phyloP scores from a whole-genome alignment of 2,329 filamentous ascomycete genomes.

The Magnaporthales sp. region DNA sequence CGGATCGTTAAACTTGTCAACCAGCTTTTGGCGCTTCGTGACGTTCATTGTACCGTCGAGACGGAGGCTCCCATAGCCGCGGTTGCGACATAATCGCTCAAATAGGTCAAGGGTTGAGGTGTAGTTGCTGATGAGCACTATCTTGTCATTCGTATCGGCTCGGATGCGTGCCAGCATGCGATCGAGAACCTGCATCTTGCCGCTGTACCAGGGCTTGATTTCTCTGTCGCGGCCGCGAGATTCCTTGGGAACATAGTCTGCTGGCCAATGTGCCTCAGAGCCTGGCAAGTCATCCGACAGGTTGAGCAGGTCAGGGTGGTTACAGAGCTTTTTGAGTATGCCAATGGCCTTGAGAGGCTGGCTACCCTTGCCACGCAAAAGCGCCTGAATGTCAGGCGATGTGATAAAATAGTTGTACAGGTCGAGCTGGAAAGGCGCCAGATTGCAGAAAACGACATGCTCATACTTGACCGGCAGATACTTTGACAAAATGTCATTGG shows the following conservation, averaged over 20 bases:
- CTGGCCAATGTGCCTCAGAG: constrained; percentile 71
- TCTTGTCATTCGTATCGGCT: constrained; percentile 96
- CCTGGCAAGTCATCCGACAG: constrained; percentile 78
- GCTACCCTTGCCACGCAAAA: constrained; percentile 87
- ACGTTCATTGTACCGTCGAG: constrained; percentile 98
- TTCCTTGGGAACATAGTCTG: constrained; percentile 84
- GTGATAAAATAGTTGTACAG: constrained; percentile 97
- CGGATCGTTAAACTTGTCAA: constrained; percentile 96
- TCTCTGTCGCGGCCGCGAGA: constrained; percentile 82
- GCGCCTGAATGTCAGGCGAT: constrained; percentile 85
- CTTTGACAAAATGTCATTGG: constrained; percentile 96
- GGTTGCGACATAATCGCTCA: constrained; percentile 77
- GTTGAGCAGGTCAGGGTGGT: constrained; percentile 88
- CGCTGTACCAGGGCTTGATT: constrained; percentile 90
- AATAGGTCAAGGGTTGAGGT: constrained; percentile 94
- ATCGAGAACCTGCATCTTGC: constrained; percentile 97
- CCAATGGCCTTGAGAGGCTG: constrained; percentile 95
- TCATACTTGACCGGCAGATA: constrained; percentile 98
- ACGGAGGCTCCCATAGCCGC: constrained; percentile 76
- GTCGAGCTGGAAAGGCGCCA: constrained; percentile 84
- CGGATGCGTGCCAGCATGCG: constrained; percentile 94
- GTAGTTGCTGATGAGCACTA: constrained; percentile 97
- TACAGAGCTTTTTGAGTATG: constrained; percentile 95
- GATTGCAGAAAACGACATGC: constrained; percentile 95
- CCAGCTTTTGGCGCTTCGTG: constrained; percentile 91